Conservation (phyloP, 495 filamentous ascomycete species). For the Aspergillus cristatus region DNA sequence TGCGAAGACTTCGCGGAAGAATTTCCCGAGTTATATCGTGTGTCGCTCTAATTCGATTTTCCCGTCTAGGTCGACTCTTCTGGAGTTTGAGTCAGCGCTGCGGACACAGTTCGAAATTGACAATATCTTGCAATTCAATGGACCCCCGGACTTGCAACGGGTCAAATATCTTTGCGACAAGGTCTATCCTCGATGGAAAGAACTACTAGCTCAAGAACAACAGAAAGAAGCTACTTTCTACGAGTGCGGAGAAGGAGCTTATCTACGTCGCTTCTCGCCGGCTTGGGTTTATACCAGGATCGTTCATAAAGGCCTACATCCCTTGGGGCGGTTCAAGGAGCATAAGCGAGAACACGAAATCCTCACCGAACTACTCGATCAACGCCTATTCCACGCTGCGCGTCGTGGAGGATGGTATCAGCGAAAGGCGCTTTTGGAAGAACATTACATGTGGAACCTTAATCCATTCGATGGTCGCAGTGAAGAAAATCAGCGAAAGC, state of each 20-base stretch:
- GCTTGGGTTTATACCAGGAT: slow-evolving; percentile 93
- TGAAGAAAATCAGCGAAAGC: slow-evolving; percentile 61
- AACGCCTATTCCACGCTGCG: slow-evolving; percentile 75
- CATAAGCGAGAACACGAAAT: slow-evolving; percentile 70
- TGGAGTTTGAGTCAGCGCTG: slow-evolving; percentile 86
- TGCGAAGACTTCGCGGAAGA: slow-evolving; percentile 73
- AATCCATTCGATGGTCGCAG: slow-evolving; percentile 40
- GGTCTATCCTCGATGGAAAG: slow-evolving; percentile 72
- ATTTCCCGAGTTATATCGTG: slow-evolving; percentile 85
- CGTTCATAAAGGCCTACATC: slow-evolving; percentile 74
- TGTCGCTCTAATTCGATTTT: slow-evolving; percentile 89
- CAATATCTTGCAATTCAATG: slow-evolving; percentile 71
- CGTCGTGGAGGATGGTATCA: slow-evolving; percentile 92
- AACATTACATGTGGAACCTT: slow-evolving; percentile 78
- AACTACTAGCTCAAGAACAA: slow-evolving; percentile 66
- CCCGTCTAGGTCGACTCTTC: slow-evolving; percentile 55
- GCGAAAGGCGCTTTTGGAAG: slow-evolving; percentile 86
- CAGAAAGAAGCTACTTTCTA: slow-evolving; percentile 72
- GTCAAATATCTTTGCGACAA: slow-evolving; percentile 65
- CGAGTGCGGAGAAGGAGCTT: slow-evolving; percentile 77
- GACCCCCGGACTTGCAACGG: slow-evolving; percentile 58
- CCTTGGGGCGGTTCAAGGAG: slow-evolving; percentile 75
- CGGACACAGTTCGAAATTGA: slow-evolving; percentile 78
- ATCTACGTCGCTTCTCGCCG: slow-evolving; percentile 83
- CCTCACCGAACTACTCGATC: slow-evolving; percentile 64